Base-by-base conservation (phyloP, 2,329 filamentous ascomycete genomes). In the Colletotrichum filicis region DNA sequence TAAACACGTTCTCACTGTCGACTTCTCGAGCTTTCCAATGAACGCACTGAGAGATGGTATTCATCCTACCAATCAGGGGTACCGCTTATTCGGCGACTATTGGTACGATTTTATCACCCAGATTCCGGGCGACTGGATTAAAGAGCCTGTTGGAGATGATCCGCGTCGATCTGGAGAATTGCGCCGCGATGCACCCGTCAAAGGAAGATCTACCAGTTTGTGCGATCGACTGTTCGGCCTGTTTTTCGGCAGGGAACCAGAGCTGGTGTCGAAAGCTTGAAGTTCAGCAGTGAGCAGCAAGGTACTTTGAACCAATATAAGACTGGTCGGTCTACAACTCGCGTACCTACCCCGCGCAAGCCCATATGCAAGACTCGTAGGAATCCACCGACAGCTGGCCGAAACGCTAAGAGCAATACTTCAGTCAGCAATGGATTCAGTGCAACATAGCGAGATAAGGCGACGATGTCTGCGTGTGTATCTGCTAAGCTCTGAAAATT, bases 81-180 rank as follows among this genome's bases (percentile, higher is more conserved):
- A 83, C 55, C 72, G 68, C 6, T 46, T 77, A 30, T 74, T 84
- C n/a, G 82, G 81, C 1, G 77, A 83, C 58, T 83, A 82, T 49
- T 84, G 82, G 82, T 80, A 82, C 71, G 77, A 81, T 59, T 81
- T 80, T 35, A 73, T 83, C 24, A 75, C 76, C 16, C 82, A 83
- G 53, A 76, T 83, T 11, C 82, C 82, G 8, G 69, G 66, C 0
- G 71, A 72, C n/a, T 84, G 82, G 82, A 79, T 83, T 19, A 74
- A 77, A 22, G 52, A 71, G 6, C 80, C 81, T n/a, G 71, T 77
- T 30, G 80, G 77, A 1, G 53, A 58, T 8, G 73, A 74, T 52
- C 75, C 73, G 6, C 30, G 26, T 37, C 53, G 16, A 4, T 32
- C 32, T 28, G 32, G 19, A 12, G 57, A 57, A 5, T 52, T 57